Base-by-base conservation (phyloP, 2,329 filamentous ascomycete genomes). In the Pestalotiopsis sp. region DNA sequence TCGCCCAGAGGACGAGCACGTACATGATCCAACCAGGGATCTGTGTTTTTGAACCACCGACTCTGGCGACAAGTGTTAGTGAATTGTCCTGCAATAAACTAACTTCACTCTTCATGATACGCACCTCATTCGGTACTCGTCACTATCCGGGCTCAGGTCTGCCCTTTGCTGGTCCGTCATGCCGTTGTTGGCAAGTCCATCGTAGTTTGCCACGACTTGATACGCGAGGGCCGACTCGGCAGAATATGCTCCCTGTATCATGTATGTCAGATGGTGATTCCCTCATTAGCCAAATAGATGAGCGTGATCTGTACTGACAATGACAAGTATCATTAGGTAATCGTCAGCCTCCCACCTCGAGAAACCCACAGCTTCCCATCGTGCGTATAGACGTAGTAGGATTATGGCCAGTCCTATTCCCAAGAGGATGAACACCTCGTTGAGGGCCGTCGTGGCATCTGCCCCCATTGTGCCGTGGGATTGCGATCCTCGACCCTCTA, bases 41-140 rank as follows among this genome's bases (percentile, higher is more conserved):
- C 63, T 79, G 78, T 1, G 75, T 79, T 68, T 80, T 79, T 65
- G 77, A 79, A n/a, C 79, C 79, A 39, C 74, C 75, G 61, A 79
- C 75, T n/a, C 78, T 77, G 75, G 76, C 3, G 9, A 1, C 2
- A 52, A 52, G n/a, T 23, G 20, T 52, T 3, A 52, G 17, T 3
- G 3, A 52, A n/a, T 1, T 52, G 7, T 7, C 7, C 31, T 36
- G 6, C 31, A n/a, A 17, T 5, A 27, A 63, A 2, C 9, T 2
- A 20, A 17, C 5, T 13, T 13, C 13, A 11, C 55, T 61, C 52
- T 0, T 76, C 74, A n/a, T 72, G 66, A n/a, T 11, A 52, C 23
- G 7, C 27, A 59, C 57, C 57, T 59, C 13, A 25, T 59, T 13
- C 23, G 23, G 57, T 36, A 59, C 23, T 59, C 57, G 17, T 59